Base-by-base conservation (phyloP, 306 rosid genomes). In the Cucurbita argyrosperma region DNA sequence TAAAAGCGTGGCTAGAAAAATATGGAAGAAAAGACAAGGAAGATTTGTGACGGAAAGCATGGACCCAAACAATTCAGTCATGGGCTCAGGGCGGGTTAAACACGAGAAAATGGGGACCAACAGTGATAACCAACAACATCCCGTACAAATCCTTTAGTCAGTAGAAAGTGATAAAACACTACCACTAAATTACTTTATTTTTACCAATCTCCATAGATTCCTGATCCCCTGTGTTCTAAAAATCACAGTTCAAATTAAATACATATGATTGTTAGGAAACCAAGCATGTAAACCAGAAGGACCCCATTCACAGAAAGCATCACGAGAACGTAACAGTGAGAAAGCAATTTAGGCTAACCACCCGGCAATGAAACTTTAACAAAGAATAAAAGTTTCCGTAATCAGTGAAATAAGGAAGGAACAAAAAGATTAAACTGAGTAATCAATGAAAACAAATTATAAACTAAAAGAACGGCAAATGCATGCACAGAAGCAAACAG, bases 401-500 rank as follows among this genome's bases (percentile, higher is more conserved):
- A 12, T 42, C 42, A 59, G 18, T 30, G 65, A 59, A 30, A 59
- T 42, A 26, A 59, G 65, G 23, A 69, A 69, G 23, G 56, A 42
- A 19, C 55, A 46, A 69, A 47, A 59, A 11, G 10, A 69, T 45
- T 21, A 69, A 19, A 47, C 56, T 14, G 50, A 16, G 71, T n/a
- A 38, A 40, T 16, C 49, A 16, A 65, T 0, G 26, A 65, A 62
- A 35, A 62, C 18, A 37, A 15, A 66, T 66, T 19, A 10, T 18
- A 62, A 61, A 62, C 23, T 1, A 18, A 42, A 39, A 38, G 59
- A 47, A 40, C 46, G 1, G 59, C 9, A 16, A 45, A 72, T 49
- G 55, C 76, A 73, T 40, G 74, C 63, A 70, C 57, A 73, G 50
- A 55, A 18, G 23, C 16, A 68, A 77, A 26, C 38, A 58, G 16